Evolutionary conservation across 805 yeast genomes (phyloP).

Genomic region (Debaryomyces hansenii): DNA sequence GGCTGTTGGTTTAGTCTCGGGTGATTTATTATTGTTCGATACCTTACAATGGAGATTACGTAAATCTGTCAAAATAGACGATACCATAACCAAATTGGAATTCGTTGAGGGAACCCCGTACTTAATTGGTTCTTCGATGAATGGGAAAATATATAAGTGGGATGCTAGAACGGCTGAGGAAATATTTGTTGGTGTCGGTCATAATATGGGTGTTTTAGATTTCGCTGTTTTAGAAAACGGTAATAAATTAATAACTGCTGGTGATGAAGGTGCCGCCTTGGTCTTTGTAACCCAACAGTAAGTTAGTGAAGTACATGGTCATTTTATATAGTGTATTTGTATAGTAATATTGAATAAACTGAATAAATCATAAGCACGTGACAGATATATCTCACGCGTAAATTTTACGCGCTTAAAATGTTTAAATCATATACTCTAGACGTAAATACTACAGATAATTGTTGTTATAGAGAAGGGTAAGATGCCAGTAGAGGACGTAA

Average conservation of each 20-base stretch:
- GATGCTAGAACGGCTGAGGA: constrained; percentile 85
- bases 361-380: constrained; percentile 1
- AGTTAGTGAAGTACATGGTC: neutral
- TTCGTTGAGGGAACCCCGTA: constrained; percentile 61
- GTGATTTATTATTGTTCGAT: constrained; percentile 81
- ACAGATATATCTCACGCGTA: neutral
- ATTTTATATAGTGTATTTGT: neutral
- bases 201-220: constrained; percentile 90
- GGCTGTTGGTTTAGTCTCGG: constrained; percentile 89
- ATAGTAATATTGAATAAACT: neutral
- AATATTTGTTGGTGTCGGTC: constrained; percentile 82
- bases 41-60: constrained; percentile 85
- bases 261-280: constrained; percentile 93
- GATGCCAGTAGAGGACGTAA: neutral
- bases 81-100: constrained; percentile 77
- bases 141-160: constrained; percentile 84
- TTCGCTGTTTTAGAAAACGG: constrained; percentile 70
- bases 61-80: constrained; percentile 65
- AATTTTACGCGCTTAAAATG: neutral
- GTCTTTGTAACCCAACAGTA: constrained; percentile 44
- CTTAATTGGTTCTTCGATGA: constrained; percentile 74
- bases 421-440: neutral
- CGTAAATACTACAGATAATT: neutral
- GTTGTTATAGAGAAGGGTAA: neutral
- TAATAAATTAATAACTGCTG: constrained; percentile 79